Base-by-base conservation (phyloP, 108 stramenopile genomes). In the Seminavis robusta region DNA sequence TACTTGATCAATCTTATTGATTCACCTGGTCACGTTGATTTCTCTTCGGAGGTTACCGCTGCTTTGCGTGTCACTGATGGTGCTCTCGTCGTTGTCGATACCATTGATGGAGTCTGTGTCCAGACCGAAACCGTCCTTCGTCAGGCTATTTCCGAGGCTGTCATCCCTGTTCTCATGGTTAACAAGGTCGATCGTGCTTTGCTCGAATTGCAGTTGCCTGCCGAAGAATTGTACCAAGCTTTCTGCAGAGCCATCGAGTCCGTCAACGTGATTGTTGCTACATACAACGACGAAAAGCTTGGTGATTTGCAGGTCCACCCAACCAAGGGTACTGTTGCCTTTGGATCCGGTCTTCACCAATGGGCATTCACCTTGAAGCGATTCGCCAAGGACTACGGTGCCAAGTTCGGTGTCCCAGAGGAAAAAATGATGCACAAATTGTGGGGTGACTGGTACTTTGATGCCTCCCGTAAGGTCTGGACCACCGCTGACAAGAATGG, bases 131-230 rank as follows among this genome's bases (percentile, higher is more conserved):
- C 99, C 56, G 99, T 99, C 52, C 92, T 99, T 33, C 97, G 98
- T 77, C 99, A 99, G 82, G 96, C 99, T 54, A 96, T 99, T 68
- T 56, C 81, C 39, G 99, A 99, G 79, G 94, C 96, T 71, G 97
- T 99, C 57, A 79, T 80, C 64, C 99, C 99, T 19, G 92, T 94
- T 60, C 94, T 99, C 62, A 98, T 98, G 98, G 96, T 99, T 19
- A 99, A 99, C 95, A 99, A 99, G 88, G 96, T 98, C 43, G 99
- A 99, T 83, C 98, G 97, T 52, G 97, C 97, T 38, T 84, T 99
- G 48, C 88, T 99, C 37, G 97, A 98, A 83, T 81, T 99, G 39
- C 95, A 99, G 68, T 85, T 98, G 28, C 95, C 97, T 54, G 94
- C 97, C 16, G 99, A 99, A 83, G 99, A 99, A 68, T 88, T 98